Evolutionary conservation across 805 yeast species (phyloP).

Genomic region (Pichia californica): DNA sequence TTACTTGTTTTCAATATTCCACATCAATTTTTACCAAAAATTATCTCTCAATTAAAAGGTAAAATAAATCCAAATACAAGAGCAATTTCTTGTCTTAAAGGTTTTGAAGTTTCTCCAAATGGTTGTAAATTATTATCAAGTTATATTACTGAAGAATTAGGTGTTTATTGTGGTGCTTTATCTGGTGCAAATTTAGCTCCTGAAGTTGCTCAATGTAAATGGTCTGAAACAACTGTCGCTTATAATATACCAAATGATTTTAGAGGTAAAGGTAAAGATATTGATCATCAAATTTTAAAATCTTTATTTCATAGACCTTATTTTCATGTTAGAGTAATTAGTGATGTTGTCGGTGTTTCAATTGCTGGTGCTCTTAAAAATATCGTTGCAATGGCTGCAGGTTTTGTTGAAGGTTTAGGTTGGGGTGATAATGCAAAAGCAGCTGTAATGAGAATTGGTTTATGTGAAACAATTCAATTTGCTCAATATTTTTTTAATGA

Average conservation of each 20-base stretch:
- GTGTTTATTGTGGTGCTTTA: constrained; percentile 90
- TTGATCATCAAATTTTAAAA: constrained; percentile 66
- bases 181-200: constrained; percentile 97
- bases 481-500: constrained; percentile 76
- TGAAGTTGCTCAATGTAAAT: constrained; percentile 90
- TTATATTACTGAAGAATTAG: constrained; percentile 71
- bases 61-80: constrained; percentile 62
- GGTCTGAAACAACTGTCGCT: constrained; percentile 98
- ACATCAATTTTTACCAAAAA: constrained; percentile 84
- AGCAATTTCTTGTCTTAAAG: constrained; percentile 94
- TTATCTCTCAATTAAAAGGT: constrained; percentile 72
- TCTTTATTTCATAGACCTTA: constrained; percentile 93
- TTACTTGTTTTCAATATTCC: constrained; percentile 91
- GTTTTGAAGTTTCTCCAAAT: constrained; percentile 78
- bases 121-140: constrained; percentile 83
- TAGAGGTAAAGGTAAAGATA: constrained; percentile 60
- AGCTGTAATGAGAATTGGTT: constrained; percentile 94
- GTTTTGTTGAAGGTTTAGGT: constrained; percentile 94
- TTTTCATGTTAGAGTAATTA: constrained; percentile 91
- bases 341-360: constrained; percentile 93
- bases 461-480: constrained; percentile 83
- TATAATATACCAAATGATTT: constrained; percentile 69
- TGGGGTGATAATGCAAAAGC: constrained; percentile 99
- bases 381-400: constrained; percentile 93
- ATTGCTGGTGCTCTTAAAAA: constrained; percentile 97